phyloP scores from a whole-genome alignment of 495 filamentous ascomycete species.

The Penicillium dipodomyicola region DNA sequence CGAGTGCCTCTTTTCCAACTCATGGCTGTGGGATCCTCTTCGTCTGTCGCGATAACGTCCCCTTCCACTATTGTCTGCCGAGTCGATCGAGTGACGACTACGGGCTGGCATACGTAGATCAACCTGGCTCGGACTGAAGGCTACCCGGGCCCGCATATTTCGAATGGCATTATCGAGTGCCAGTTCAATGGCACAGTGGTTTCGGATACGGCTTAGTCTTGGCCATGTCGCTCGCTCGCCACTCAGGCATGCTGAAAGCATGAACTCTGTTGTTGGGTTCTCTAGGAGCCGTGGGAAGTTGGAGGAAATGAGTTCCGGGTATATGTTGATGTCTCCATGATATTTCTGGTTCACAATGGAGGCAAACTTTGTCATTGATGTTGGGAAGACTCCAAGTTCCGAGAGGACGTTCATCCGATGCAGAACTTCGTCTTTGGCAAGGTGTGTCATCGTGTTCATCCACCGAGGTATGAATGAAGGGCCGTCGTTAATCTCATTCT shows the following conservation, averaged over 20 bases:
- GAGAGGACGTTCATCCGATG: slow-evolving; percentile 78
- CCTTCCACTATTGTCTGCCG: slow-evolving; percentile 25
- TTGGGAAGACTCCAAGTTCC: slow-evolving; percentile 82
- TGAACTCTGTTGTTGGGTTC: slow-evolving; percentile 90
- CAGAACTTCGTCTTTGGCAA: slow-evolving; percentile 78
- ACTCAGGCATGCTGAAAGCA: slow-evolving; percentile 68
- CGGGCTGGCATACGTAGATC: slow-evolving; percentile 44
- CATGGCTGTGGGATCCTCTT: slow-evolving; percentile 38
- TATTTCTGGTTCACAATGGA: slow-evolving; percentile 88
- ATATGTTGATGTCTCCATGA: slow-evolving; percentile 92
- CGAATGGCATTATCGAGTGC: slow-evolving; percentile 82
- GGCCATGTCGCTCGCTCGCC: slow-evolving; percentile 92
- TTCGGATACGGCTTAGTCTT: slow-evolving; percentile 74
- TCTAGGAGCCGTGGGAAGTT: slow-evolving; percentile 75
- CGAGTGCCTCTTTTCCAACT: slow-evolving; percentile 25
- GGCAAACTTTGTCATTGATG: slow-evolving; percentile 69
- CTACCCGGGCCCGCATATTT: slow-evolving; percentile 68
- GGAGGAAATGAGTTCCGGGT: slow-evolving; percentile 71
- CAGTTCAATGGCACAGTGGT: slow-evolving; percentile 82
- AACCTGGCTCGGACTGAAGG: slow-evolving; percentile 73
- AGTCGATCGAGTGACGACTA: slow-evolving; percentile 18
- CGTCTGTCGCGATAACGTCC: slow-evolving; percentile 26
- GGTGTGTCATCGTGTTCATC: slow-evolving; percentile 65
- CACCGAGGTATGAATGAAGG: slow-evolving; percentile 50
- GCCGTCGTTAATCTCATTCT: slow-evolving; percentile 33